Evolutionary conservation across 768 basidiomycete genomes (phyloP), one percentile per base, ranked within the genome.

Genomic region (Lentinula detonsa): DNA sequence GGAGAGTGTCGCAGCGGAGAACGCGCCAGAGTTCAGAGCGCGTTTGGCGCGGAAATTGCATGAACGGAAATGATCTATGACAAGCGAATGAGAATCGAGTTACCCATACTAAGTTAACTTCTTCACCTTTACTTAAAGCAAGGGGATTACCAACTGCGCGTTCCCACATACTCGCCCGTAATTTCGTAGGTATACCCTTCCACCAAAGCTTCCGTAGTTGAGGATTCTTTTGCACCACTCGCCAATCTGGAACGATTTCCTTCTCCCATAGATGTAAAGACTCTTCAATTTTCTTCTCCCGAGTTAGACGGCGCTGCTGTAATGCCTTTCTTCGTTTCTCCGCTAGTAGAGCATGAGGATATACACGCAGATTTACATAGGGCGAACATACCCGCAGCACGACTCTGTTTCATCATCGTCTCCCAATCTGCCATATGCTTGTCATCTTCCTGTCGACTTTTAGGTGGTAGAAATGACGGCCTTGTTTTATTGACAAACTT

Each of bases 381-480:
- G 54, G 18, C 40, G 16, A 35, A 8, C 81, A 69, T 62, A 93
- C 93, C 91, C 64, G 87, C 82, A 16, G 73, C 72, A 57, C 88
- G 85, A 74, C 90, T 93, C 49, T 78, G 85, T 64, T 85, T 86
- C 88, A 94, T 92, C 92, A 96, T 96, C 37, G 79, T 73, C 68
- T 92, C 84, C 89, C 93, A 95, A 69, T 90, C 89, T 4, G 86
- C 83, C 69, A 93, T 77, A 73, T 96, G 94, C 65, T 88, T 95
- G 52, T 78, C 72, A 68, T 95, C 93, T 72, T 96, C 93, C 61
- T 82, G 69, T 33, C 81, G 81, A 52, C 73, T 75, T 70, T 96
- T 96, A 5, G 93, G 93, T 23, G 94, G 94, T n/a, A 95, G 77
- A 69, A 87, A 88, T 4, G 80, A 72, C 16, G 91, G 94, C n/a